A percentile compares a stretch with the other conserved stretches of the same genome.
phyloP scores from a whole-genome alignment of 2,329 filamentous ascomycete species.

The Aureobasidium sp. region DNA sequence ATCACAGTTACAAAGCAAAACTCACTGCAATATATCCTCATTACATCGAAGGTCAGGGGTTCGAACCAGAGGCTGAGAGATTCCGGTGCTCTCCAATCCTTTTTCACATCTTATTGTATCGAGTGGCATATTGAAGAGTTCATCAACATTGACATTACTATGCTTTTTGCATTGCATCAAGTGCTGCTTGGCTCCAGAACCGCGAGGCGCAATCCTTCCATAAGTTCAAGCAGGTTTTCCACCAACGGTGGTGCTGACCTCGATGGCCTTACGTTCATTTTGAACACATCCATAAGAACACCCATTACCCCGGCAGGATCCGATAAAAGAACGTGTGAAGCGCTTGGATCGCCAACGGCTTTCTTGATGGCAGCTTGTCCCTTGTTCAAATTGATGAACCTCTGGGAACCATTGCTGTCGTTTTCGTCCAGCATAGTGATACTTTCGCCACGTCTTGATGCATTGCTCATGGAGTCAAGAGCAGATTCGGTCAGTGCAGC shows the following conservation, averaged over 20 bases:
- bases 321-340: slow-evolving; percentile 34
- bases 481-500: slow-evolving; percentile 24
- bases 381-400: slow-evolving; percentile 49
- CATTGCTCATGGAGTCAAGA: neutral
- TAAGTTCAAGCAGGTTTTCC: slow-evolving; percentile 58
- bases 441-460: slow-evolving; percentile 20
- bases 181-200: neutral
- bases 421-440: slow-evolving; percentile 48
- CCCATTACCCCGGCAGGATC: slow-evolving; percentile 55
- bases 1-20: too few relatives aligned
- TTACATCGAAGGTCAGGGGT: too few relatives aligned
- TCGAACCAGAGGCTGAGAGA: too few relatives aligned
- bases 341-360: slow-evolving; percentile 27
- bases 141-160: too few relatives aligned
- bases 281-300: slow-evolving; percentile 50
- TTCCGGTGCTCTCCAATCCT: too few relatives aligned
- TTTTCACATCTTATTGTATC: too few relatives aligned
- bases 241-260: slow-evolving; percentile 51
- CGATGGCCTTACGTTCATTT: slow-evolving; percentile 41
- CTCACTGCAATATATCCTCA: too few relatives aligned
- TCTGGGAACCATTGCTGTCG: slow-evolving; percentile 42
- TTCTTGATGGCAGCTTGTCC: slow-evolving; percentile 29
- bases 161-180: too few relatives aligned
- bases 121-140: too few relatives aligned
- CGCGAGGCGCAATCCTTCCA: slow-evolving; percentile 45